Conservation (phyloP, 257 asterid species). For the Solanum tacnaense region DNA sequence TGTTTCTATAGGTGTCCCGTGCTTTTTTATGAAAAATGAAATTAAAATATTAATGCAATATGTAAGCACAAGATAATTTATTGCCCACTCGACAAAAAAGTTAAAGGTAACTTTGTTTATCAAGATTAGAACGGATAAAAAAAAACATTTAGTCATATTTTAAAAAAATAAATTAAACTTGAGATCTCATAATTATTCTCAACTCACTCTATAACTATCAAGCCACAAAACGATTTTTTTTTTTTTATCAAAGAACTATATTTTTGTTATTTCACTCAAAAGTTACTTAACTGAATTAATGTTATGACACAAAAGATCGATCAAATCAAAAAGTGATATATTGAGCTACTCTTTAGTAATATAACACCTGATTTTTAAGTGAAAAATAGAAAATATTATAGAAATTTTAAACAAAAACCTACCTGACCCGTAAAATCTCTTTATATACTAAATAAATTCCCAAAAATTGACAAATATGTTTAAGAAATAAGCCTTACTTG, state of each 20-base stretch:
- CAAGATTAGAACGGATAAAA: neutral
- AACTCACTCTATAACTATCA: neutral
- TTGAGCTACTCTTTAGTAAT: neutral
- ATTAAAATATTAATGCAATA: neutral
- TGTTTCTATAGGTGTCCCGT: neutral
- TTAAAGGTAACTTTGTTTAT: neutral
- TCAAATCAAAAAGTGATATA: neutral
- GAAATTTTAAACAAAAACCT: neutral
- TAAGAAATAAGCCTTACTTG: neutral
- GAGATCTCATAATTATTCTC: neutral
- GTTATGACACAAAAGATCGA: neutral
- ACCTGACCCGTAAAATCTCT: neutral
- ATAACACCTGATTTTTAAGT: neutral
- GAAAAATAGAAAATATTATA: neutral
- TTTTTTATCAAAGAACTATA: neutral
- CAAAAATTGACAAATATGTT: neutral
- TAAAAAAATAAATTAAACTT: fast-evolving
- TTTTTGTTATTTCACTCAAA: neutral
- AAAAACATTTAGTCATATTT: neutral
- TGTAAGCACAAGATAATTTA: neutral
- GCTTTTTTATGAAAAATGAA: neutral
- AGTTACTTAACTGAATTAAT: neutral
- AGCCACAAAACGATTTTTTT: neutral
- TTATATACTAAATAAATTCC: neutral
- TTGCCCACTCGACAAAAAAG: too few species aligned